phyloP scores from a whole-genome alignment of 257 asterid species.

The Nicotiana otophora region DNA sequence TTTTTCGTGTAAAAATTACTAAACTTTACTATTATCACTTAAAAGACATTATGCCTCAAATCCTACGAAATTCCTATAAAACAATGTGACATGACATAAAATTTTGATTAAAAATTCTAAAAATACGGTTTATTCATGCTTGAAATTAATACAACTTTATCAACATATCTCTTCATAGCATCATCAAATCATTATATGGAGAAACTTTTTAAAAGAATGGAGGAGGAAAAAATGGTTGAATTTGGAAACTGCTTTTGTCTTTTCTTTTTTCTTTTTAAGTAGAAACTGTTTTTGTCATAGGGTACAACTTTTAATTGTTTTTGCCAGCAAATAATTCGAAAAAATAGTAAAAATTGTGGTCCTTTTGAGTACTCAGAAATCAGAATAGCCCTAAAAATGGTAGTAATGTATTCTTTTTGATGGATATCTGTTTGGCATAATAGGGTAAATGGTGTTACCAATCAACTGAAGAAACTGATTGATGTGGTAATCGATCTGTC shows the following conservation, averaged over 20 bases:
- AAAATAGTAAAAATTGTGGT: constrained; percentile 11
- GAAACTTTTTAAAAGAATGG: not conserved
- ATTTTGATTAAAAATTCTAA: too few species aligned
- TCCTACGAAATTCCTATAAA: too few species aligned
- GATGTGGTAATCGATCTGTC: not conserved
- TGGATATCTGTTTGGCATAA: not conserved
- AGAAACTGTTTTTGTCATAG: constrained; percentile 1
- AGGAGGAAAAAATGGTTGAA: not conserved
- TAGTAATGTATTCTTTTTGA: not conserved
- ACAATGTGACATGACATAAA: too few species aligned
- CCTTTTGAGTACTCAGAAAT: constrained; percentile 3
- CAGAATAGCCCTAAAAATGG: not conserved
- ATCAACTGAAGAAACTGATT: not conserved
- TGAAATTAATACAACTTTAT: too few species aligned
- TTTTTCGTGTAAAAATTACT: too few species aligned
- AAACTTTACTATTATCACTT: too few species aligned
- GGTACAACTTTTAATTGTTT: not conserved
- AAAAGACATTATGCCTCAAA: too few species aligned
- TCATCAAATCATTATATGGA: not conserved
- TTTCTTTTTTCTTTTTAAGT: not conserved
- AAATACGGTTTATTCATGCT: too few species aligned
- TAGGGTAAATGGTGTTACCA: not conserved
- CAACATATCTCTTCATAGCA: not conserved
- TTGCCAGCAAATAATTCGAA: not conserved
- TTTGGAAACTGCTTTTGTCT: constrained; percentile 5